Evolutionary conservation across 108 stramenopile genomes (phyloP).

Genomic region (Nitzschia sp.): DNA sequence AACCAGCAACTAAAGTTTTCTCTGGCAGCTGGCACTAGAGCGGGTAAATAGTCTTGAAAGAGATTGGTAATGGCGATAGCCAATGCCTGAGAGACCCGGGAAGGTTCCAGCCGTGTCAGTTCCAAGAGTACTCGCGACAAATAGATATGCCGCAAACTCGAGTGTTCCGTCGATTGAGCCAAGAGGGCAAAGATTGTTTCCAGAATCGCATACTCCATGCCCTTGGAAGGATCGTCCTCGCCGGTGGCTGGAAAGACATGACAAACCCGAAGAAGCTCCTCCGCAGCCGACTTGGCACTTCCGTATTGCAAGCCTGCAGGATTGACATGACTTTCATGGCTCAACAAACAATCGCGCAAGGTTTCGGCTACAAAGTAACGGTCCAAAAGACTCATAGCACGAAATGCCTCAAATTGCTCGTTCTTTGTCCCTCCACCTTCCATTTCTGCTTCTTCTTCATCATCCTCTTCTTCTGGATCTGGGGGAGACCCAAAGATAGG

Average conservation of each 20-base stretch:
- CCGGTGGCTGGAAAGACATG: conserved; percentile 37
- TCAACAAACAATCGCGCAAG: conserved; percentile 71
- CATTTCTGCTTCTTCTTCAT: conserved; percentile 58
- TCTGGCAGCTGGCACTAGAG: conserved; percentile 61
- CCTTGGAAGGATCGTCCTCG: conserved; percentile 32
- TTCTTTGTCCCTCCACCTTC: conserved; percentile 45
- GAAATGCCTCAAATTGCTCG: conserved; percentile 65
- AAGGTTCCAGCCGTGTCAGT: conserved; percentile 70
- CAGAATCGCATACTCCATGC: conserved; percentile 71
- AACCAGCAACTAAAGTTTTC: conserved; percentile 82
- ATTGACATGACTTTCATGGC: conserved; percentile 65
- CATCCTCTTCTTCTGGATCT: conserved; percentile 55
- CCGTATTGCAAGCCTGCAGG: conserved; percentile 70
- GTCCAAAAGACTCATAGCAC: conserved; percentile 64
- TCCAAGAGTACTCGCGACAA: conserved; percentile 80
- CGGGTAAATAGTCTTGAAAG: conserved; percentile 77
- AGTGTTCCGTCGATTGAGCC: conserved; percentile 45
- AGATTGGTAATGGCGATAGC: conserved; percentile 66
- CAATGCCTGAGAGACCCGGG: conserved; percentile 65
- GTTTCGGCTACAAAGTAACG: conserved; percentile 75
- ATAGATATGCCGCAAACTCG: conserved; percentile 43
- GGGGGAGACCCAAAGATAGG: conserved; percentile 80
- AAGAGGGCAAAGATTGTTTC: conserved; percentile 73
- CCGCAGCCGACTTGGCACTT: conserved; percentile 68
- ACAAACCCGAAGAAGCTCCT: conserved; percentile 62